These are phyloP conservation scores for Cutaneotrichosporon cyanovorans DNA, from an alignment of 1,284 basidiomycete genomes.

Conservation along the genomic window DNA sequence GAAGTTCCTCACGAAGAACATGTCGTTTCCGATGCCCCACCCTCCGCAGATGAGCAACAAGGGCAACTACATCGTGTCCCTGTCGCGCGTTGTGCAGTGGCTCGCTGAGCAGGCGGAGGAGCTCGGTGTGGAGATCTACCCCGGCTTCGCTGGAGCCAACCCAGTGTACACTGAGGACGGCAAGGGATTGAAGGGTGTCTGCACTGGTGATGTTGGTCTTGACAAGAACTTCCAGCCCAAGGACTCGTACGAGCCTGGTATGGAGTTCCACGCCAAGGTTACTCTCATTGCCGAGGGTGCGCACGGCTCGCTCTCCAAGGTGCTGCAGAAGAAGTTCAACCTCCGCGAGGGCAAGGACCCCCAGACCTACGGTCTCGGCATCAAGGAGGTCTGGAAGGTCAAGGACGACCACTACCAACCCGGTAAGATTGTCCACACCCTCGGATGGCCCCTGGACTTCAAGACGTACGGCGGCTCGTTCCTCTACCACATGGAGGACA, in stretches of 20 bases:
- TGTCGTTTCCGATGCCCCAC: slow-evolving; percentile 80
- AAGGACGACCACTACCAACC: slow-evolving; percentile 66
- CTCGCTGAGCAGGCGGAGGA: slow-evolving; percentile 74
- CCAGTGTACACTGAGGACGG: slow-evolving; percentile 67
- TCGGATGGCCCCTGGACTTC: slow-evolving; percentile 85
- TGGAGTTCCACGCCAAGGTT: slow-evolving; percentile 90
- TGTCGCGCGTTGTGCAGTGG: slow-evolving; percentile 86
- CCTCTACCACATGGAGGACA: slow-evolving; percentile 93
- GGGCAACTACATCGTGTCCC: slow-evolving; percentile 87
- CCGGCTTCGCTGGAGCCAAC: slow-evolving; percentile 87
- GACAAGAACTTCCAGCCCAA: slow-evolving; percentile 73
- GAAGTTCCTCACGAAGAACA: slow-evolving; percentile 72
- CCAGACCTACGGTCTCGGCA: slow-evolving; percentile 92
- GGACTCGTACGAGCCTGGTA: slow-evolving; percentile 88
- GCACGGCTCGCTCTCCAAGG: slow-evolving; percentile 84
- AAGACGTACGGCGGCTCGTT: slow-evolving; percentile 90
- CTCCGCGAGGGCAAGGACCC: slow-evolving; percentile 71
- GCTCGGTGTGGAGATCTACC: slow-evolving; percentile 91
- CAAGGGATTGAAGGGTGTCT: slow-evolving; percentile 67
- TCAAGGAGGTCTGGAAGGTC: slow-evolving; percentile 97
- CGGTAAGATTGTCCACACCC: slow-evolving; percentile 83
- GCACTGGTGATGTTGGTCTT: slow-evolving; percentile 92
- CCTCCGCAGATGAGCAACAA: slow-evolving; percentile 96
- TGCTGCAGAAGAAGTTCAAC: slow-evolving; percentile 68
- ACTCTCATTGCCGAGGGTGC: slow-evolving; percentile 95